Evolutionary conservation across 257 asterid species (phyloP), one percentile per base, ranked within the genome.

Genomic region (Datura wrightii): DNA sequence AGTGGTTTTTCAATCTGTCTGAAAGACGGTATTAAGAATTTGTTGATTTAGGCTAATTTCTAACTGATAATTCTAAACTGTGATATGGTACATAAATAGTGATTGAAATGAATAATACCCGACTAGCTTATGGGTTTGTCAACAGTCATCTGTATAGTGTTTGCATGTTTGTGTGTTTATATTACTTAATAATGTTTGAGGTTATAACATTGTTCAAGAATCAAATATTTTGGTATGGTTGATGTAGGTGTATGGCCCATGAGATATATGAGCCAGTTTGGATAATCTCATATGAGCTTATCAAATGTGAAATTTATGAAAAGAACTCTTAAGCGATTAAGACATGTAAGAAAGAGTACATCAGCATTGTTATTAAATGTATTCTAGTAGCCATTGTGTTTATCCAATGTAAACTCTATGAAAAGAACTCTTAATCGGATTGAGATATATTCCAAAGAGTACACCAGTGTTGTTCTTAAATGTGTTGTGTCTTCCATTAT

Each of bases 271-370:
- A 66, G 48, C 74, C 1, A 66, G 48, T 66, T 36, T 66, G 74
- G 46, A 46, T 66, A 36, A 66, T 66, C 10, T 14, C 19, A 6
- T 6, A 66, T 13, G 10, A 36, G 74, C 46, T 65, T 66, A 66
- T 66, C 74, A 66, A 65, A 36, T 66, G 48, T 66, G 48, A 66
- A 66, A 14, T 36, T 66, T 66, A 66, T 1, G 19, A 66, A 36
- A 66, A 36, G 48, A 36, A 66, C 11, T 66, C 46, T 13, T 14
- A 36, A 3, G 74, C 19, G 48, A 66, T 66, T 66, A 66, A 36
- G 2, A 66, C 74, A 66, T 36, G 74, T 66, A 66, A 36, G 74
- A 66, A 66, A 66, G 72, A 36, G 74, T 66, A 66, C 11, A 36
- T 13, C 44, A 36, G 4, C 19, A 18, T 66, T 66, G 46, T 66